phyloP scores from a whole-genome alignment of 257 asterid species.

The Mentha longifolia region DNA sequence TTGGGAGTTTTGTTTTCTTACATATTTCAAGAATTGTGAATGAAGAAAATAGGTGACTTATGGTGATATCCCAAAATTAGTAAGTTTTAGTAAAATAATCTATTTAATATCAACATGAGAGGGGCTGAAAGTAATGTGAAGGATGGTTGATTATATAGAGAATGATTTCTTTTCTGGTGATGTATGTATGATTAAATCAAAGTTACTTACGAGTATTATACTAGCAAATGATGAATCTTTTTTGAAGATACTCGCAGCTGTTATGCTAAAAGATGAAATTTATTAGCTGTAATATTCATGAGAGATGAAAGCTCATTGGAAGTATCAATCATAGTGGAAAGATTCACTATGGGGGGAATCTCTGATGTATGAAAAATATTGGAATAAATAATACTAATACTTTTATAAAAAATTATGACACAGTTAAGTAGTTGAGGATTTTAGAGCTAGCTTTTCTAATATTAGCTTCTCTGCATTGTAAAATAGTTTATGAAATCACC shows the following conservation, averaged over 20 bases:
- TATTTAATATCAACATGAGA: too few species aligned
- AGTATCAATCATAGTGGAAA: constrained; percentile 1
- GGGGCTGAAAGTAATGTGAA: constrained; percentile 5
- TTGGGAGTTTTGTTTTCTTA: not conserved
- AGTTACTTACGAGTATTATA: constrained; percentile 3
- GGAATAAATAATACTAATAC: not conserved
- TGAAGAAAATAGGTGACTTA: constrained; percentile 15
- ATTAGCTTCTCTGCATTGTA: not conserved
- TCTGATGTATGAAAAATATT: not conserved
- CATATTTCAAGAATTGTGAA: constrained; percentile 13
- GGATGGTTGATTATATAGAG: not conserved
- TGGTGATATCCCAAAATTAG: not conserved
- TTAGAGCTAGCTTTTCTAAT: constrained; percentile 2
- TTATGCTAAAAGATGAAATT: not conserved
- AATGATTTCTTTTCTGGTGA: not conserved
- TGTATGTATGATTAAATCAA: not conserved
- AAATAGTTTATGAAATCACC: too few species aligned
- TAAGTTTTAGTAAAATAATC: not conserved
- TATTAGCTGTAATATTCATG: constrained; percentile 8
- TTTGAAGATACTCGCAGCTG: not conserved
- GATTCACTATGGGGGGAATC: not conserved
- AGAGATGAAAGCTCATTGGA: constrained; percentile 2
- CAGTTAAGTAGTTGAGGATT: not conserved
- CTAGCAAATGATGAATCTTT: too few species aligned
- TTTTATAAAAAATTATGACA: not conserved